These are phyloP conservation scores for Cercospora brassicicola DNA, from an alignment of 2,329 filamentous ascomycete species.

Conservation along the genomic window DNA sequence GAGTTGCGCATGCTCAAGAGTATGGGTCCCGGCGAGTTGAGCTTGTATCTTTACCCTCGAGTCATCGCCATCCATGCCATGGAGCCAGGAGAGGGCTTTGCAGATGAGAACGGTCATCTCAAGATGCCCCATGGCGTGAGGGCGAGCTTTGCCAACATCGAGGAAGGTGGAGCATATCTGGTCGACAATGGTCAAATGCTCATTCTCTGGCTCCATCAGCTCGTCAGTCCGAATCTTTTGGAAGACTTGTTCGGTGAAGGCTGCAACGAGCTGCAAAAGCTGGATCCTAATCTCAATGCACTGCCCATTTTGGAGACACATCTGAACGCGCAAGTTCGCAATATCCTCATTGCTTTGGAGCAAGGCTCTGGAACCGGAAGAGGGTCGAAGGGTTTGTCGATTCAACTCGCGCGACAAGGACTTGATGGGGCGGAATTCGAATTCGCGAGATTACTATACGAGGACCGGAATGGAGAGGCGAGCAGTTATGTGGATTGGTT, in stretches of 20 bases:
- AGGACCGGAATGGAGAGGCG: slow-evolving; percentile 96
- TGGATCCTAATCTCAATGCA: slow-evolving; percentile 78
- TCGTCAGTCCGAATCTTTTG: slow-evolving; percentile 88
- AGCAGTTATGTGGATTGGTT: slow-evolving; percentile 99
- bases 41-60: slow-evolving; percentile 89
- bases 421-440: slow-evolving; percentile 95
- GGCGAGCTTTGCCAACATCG: slow-evolving; percentile 81
- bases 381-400: slow-evolving; percentile 69
- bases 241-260: slow-evolving; percentile 85
- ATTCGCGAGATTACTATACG: slow-evolving; percentile 85
- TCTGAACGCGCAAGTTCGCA: slow-evolving; percentile 90
- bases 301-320: slow-evolving; percentile 86
- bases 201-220: slow-evolving; percentile 86
- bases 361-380: slow-evolving; percentile 55
- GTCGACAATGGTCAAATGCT: slow-evolving; percentile 94
- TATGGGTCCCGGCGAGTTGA: slow-evolving; percentile 82
- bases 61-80: slow-evolving; percentile 92
- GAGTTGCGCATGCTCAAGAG: slow-evolving; percentile 87
- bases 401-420: slow-evolving; percentile 89
- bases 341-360: slow-evolving; percentile 84
- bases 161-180: slow-evolving; percentile 90
- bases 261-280: slow-evolving; percentile 66
- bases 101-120: slow-evolving; percentile 86
- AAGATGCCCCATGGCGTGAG: slow-evolving; percentile 78
- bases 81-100: slow-evolving; percentile 81